Percentiles rank a stretch among this genome's conserved stretches.
Conservation (phyloP, 2,329 filamentous ascomycete genomes). For the Periconia macrospinosa region DNA sequence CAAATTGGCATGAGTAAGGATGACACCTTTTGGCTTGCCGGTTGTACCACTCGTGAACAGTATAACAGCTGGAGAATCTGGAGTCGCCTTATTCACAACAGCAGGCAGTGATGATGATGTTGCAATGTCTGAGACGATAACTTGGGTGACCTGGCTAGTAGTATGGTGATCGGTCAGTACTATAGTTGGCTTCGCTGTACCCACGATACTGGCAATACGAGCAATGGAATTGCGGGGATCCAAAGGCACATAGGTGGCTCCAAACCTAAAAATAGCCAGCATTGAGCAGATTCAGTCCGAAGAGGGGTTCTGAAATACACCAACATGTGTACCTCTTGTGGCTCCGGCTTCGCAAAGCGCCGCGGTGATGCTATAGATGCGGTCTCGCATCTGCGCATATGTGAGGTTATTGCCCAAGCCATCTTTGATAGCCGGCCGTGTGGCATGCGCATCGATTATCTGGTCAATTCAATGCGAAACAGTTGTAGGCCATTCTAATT, state of each 20-base stretch:
- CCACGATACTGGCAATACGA: constrained; percentile 7
- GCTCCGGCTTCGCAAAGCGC: constrained; percentile 4
- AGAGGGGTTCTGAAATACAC: constrained; percentile 46
- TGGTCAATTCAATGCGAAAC: constrained; percentile 35
- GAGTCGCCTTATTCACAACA: not conserved
- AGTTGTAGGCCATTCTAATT: constrained; percentile 38
- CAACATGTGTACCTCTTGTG: constrained; percentile 24
- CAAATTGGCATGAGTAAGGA: constrained; percentile 55
- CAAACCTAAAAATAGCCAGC: constrained; percentile 15
- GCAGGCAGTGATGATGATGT: not conserved
- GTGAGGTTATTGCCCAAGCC: constrained; percentile 30
- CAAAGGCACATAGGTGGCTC: constrained; percentile 17
- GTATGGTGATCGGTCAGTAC: constrained; percentile 9
- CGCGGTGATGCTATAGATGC: constrained; percentile 39
- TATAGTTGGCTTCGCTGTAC: constrained; percentile 1
- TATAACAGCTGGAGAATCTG: constrained; percentile 54
- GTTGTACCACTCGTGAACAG: constrained; percentile 62
- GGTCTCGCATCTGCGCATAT: constrained; percentile 40
- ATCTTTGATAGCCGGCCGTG: constrained; percentile 24
- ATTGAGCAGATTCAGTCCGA: constrained; percentile 30
- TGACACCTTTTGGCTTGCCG: constrained; percentile 60
- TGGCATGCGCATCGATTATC: too few relatives aligned
- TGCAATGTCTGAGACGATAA: too few relatives aligned
- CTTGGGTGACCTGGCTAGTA: not conserved
- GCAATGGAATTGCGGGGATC: constrained; percentile 7